Evolutionary conservation across 805 yeast species (phyloP), one percentile per base, ranked within the genome.

Genomic region (Maudiozyma barnettii): DNA sequence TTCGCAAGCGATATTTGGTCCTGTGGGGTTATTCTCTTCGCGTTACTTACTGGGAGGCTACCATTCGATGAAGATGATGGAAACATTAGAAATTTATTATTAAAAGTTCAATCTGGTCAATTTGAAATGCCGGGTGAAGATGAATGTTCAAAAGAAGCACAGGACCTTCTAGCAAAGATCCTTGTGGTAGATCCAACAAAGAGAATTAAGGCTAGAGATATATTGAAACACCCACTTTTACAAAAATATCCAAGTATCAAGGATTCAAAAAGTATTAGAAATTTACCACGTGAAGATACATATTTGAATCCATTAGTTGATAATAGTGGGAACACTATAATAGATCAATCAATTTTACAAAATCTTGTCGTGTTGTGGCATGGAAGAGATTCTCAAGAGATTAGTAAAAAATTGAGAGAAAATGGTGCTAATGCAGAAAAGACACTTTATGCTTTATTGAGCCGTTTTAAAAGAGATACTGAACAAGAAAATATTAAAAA

Each of bases 1-100:
- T 89, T 95, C 29, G 96, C 96, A 39, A 82, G 95, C 30, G 99
- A 93, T 66, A 90, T 93, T 47, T 93, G 99, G 99, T 90, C 96
- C 6, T 90, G 97, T 69, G 98, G 99, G 58, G 87, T 93, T 51
- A 93, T 93, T 46, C 71, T 93, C 47, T 93, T 87, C 70, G 99
- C 99, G 0, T 70, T 93, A 43, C 73, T 93, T 41, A 90, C 98
- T 0, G 99, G 98, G 37, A 91, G 93, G 64, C 71, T 93, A 49
- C 99, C 99, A 1, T 93, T 93, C 63, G 99, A 93, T 66, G 69
- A 65, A 51, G 68, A 64, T 52, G 97, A 93, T 66, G 97, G 91
- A 54, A 89, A 89, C 64, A 89, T 93, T 53, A 77, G 98, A 57
- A 82, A 84, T 58, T 71, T 93, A 53, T 72, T 93, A 44, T 70